Evolutionary conservation across 495 filamentous ascomycete genomes (phyloP).

Genomic region (Pyrenopolyporus hunteri): DNA sequence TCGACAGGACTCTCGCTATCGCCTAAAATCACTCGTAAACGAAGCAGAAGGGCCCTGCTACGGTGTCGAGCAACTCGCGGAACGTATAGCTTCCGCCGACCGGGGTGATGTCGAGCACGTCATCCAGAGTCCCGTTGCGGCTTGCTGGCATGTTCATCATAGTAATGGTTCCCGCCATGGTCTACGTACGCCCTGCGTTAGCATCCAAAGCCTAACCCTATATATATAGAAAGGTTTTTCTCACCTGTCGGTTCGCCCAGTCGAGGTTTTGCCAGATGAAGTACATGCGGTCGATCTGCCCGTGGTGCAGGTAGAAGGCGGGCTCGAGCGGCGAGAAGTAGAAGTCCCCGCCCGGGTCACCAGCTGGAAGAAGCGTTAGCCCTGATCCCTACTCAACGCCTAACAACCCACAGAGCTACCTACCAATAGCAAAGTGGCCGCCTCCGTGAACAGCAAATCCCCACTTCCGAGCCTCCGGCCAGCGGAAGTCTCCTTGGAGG

Average conservation of each 20-base stretch:
- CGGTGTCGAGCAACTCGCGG: conserved; percentile 40
- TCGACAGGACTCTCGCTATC: background rate
- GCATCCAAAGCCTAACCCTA: background rate
- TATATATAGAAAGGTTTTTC: background rate
- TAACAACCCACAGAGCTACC: too few relatives aligned
- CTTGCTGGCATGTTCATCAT: conserved; percentile 47
- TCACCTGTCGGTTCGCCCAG: conserved; percentile 47
- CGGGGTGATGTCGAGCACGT: conserved; percentile 39
- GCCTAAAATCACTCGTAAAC: conserved; percentile 43
- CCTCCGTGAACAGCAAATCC: conserved; percentile 47
- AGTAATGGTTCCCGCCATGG: conserved; percentile 51
- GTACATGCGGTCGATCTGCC: conserved; percentile 71
- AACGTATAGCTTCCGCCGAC: conserved; percentile 27
- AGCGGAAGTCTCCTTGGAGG: conserved; percentile 46
- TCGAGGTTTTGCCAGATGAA: conserved; percentile 71
- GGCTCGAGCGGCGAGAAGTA: conserved; percentile 70
- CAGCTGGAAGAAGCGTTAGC: conserved; percentile 26
- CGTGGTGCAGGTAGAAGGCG: conserved; percentile 73
- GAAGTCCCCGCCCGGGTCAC: conserved; percentile 57
- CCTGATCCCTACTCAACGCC: background rate
- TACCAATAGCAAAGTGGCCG: conserved; percentile 46
- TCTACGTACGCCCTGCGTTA: conserved; percentile 25
- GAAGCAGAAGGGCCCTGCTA: conserved; percentile 46
- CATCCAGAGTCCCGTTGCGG: conserved; percentile 44
- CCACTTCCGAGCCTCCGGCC: conserved; percentile 35